A percentile compares a stretch with the other conserved stretches of the same genome.
Evolutionary conservation across 768 basidiomycete genomes (phyloP).

Genomic region (Leccinum variicolor): DNA sequence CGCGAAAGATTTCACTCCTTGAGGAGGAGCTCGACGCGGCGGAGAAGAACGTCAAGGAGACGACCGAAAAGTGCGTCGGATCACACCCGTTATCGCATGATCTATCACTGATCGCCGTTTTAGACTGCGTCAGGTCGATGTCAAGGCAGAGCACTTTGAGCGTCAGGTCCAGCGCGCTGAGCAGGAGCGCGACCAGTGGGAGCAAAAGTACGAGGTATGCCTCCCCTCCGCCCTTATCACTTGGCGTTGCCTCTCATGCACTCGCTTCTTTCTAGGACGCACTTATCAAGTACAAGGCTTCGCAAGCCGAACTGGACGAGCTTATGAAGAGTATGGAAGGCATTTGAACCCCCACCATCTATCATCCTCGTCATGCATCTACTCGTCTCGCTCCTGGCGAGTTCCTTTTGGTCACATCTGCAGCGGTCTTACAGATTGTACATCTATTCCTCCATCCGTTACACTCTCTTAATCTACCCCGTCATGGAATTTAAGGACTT

Average conservation of each 20-base stretch:
- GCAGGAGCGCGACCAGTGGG: slow-evolving; percentile 89
- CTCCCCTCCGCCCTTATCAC: not conserved
- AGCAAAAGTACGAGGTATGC: slow-evolving; percentile 91
- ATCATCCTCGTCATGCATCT: slow-evolving; percentile 1
- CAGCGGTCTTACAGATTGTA: slow-evolving; percentile 19
- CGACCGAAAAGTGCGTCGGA: slow-evolving; percentile 83
- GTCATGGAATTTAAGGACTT: slow-evolving; percentile 12
- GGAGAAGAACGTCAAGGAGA: slow-evolving; percentile 96
- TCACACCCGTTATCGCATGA: slow-evolving; percentile 7
- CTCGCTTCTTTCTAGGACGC: slow-evolving; percentile 52
- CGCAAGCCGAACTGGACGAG: slow-evolving; percentile 82
- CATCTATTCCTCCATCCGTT: slow-evolving; percentile 16
- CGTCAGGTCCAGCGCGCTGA: slow-evolving; percentile 83
- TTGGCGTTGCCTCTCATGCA: slow-evolving; percentile 1
- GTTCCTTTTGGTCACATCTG: slow-evolving; percentile 13
- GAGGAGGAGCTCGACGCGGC: slow-evolving; percentile 95
- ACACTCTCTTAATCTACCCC: slow-evolving; percentile 21
- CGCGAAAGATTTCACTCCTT: slow-evolving; percentile 82
- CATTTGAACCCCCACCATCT: slow-evolving; percentile 39
- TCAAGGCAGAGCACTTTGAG: slow-evolving; percentile 99
- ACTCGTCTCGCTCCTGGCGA: not conserved
- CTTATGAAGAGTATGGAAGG: slow-evolving; percentile 74
- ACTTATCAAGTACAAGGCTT: slow-evolving; percentile 61
- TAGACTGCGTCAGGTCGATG: slow-evolving; percentile 93
- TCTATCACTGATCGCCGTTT: slow-evolving; percentile 17